Percentiles rank a stretch among this genome's conserved stretches.
These are phyloP conservation scores for Plectosphaerella sp. DNA, from an alignment of 2,329 filamentous ascomycete genomes.

Conservation along the genomic window DNA sequence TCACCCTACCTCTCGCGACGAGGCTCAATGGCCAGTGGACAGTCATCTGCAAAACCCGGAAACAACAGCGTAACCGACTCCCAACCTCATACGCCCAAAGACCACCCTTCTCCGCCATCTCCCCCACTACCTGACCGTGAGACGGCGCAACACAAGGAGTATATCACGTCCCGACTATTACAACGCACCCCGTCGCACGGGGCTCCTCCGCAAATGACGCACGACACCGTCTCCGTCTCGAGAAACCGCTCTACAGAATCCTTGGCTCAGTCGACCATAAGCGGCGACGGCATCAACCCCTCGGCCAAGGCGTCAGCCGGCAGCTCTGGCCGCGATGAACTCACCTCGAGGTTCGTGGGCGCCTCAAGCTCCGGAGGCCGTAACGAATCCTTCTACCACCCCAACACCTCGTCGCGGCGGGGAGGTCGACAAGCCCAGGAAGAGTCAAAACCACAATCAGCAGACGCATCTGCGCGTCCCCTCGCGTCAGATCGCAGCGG, in stretches of 20 bases:
- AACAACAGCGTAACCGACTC: slow-evolving; percentile 24
- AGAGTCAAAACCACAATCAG: too few species aligned
- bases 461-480: slow-evolving; percentile 7
- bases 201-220: slow-evolving; percentile 61
- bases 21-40: slow-evolving; percentile 30
- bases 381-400: slow-evolving; percentile 47
- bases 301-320: slow-evolving; percentile 1
- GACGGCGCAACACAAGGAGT: slow-evolving; percentile 52
- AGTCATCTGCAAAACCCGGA: slow-evolving; percentile 37
- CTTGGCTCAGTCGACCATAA: slow-evolving; percentile 31
- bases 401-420: slow-evolving; percentile 19
- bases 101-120: slow-evolving; percentile 6
- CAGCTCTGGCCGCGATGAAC: slow-evolving; percentile 15
- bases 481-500: slow-evolving; percentile 18
- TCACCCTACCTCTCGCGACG: slow-evolving; percentile 52
- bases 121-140: slow-evolving; percentile 29
- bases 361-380: slow-evolving; percentile 40
- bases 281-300: slow-evolving; percentile 28
- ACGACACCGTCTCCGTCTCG: slow-evolving; percentile 49
- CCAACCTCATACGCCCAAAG: slow-evolving; percentile 26
- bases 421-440: slow-evolving; percentile 12
- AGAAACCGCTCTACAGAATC: slow-evolving; percentile 29
- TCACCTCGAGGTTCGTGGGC: slow-evolving; percentile 58
- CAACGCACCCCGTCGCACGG: slow-evolving; percentile 59
- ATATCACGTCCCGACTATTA: slow-evolving; percentile 63